Evolutionary conservation across 345 rosid species (phyloP), one percentile per base, ranked within the genome.

Genomic region (Lumnitzera racemosa): DNA sequence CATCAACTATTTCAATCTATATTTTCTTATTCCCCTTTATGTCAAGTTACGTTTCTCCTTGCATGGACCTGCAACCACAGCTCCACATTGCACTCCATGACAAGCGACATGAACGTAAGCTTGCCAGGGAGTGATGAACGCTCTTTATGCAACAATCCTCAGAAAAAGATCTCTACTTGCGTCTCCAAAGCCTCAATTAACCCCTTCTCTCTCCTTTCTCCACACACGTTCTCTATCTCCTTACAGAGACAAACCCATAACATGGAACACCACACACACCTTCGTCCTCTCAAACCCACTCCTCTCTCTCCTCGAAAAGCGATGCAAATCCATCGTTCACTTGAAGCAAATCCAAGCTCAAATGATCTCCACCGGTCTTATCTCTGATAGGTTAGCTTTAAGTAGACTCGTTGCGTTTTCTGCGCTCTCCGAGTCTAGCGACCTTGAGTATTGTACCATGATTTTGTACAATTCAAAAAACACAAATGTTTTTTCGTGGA

Each of bases 301-400:
- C 52, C 83, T 83, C 41, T 77, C 80, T 6, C 47, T 83, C 1
- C 83, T 85, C 47, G 85, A 36, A 36, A 36, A 85, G 56, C 74
- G 78, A 47, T 85, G 81, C 84, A 65, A 72, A 43, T 79, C 81
- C 47, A 56, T 85, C 27, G 20, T 68, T 61, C 92, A 91, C 16
- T 31, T 87, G 73, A 87, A 78, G 74, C 89, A 87, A 72, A 77
- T 89, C 53, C 96, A 89, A 68, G 64, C 95, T 66, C 96, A 78
- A 68, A 76, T 84, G 82, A 67, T 66, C 49, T 29, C 75, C 59
- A 76, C 76, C 9, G 89, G 87, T 51, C 69, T 79, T 24, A 75
- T 83, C 29, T 62, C 66, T 1, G 88, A 89, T 57, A 68, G 75
- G 50, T 71, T 83, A 14, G 89, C 89, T 15, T 71, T 83, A 24